A percentile compares a stretch with the other conserved stretches of the same genome.
Conservation (phyloP, 2,329 filamentous ascomycete species). For the Aspergillus terreus region DNA sequence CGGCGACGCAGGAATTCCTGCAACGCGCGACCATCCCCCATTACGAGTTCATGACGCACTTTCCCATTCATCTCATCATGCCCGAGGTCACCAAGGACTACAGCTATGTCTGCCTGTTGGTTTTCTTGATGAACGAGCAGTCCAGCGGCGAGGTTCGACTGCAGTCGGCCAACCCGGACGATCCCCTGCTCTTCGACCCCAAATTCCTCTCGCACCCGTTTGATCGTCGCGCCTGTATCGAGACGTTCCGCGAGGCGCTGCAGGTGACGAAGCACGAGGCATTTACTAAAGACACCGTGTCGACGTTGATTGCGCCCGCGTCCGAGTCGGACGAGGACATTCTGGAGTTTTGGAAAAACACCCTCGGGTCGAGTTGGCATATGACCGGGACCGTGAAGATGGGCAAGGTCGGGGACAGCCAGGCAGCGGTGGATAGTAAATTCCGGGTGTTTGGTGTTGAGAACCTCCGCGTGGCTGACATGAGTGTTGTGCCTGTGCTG, state of each 20-base stretch:
- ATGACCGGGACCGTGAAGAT: slow-evolving; percentile 58
- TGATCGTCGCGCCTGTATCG: slow-evolving; percentile 51
- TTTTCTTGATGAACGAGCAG: slow-evolving; percentile 55
- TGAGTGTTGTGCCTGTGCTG: slow-evolving; percentile 42
- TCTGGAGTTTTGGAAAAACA: slow-evolving; percentile 44
- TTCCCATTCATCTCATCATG: slow-evolving; percentile 41
- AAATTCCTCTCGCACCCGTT: slow-evolving; percentile 53
- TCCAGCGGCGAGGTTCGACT: slow-evolving; percentile 51
- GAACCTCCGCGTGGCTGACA: slow-evolving; percentile 39
- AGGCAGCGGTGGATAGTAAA: slow-evolving; percentile 47
- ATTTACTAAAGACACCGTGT: slow-evolving; percentile 45
- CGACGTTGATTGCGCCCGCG: slow-evolving; percentile 41
- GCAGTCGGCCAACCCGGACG: slow-evolving; percentile 49
- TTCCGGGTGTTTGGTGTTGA: slow-evolving; percentile 39
- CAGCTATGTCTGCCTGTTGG: slow-evolving; percentile 43
- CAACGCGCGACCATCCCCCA: slow-evolving; percentile 52
- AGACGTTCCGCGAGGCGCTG: slow-evolving; percentile 45
- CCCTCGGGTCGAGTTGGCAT: slow-evolving; percentile 49
- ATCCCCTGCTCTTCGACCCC: slow-evolving; percentile 52
- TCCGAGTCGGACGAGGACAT: slow-evolving; percentile 55
- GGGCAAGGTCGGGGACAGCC: slow-evolving; percentile 44
- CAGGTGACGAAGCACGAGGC: slow-evolving; percentile 42
- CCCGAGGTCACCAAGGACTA: slow-evolving; percentile 38
- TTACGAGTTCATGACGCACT: slow-evolving; percentile 53
- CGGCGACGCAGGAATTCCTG: slow-evolving; percentile 43